These are phyloP conservation scores for Colletotrichum camelliae DNA, from an alignment of 2,329 filamentous ascomycete species.

Conservation along the genomic window DNA sequence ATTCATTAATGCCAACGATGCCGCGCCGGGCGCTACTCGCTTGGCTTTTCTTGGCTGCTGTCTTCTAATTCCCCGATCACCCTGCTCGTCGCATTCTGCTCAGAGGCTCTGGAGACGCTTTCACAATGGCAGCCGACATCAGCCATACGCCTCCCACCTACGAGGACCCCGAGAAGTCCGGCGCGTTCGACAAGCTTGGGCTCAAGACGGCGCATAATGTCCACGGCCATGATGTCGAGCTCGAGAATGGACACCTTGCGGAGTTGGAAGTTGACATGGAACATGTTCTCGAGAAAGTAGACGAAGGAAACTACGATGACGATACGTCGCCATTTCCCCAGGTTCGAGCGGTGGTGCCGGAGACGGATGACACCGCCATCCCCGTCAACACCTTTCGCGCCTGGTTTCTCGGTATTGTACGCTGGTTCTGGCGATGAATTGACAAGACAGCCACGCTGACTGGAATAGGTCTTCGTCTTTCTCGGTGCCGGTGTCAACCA, in stretches of 20 bases:
- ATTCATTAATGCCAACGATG: slow-evolving; percentile 1
- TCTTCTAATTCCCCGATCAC: background rate
- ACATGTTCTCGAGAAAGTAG: background rate
- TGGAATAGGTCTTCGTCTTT: slow-evolving; percentile 24
- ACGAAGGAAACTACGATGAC: slow-evolving; percentile 1
- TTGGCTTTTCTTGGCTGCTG: slow-evolving; percentile 8
- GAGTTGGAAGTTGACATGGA: slow-evolving; percentile 16
- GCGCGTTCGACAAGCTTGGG: background rate
- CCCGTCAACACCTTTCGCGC: slow-evolving; percentile 42
- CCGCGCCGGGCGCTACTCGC: slow-evolving; percentile 18
- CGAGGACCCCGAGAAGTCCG: slow-evolving; percentile 6
- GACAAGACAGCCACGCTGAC: background rate
- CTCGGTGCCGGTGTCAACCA: slow-evolving; percentile 38
- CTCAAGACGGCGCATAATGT: slow-evolving; percentile 9
- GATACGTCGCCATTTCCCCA: slow-evolving; percentile 37
- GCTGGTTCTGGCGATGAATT: background rate
- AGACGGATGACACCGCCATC: slow-evolving; percentile 38
- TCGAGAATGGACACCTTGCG: slow-evolving; percentile 17
- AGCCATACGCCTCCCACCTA: background rate
- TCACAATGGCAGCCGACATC: slow-evolving; percentile 3
- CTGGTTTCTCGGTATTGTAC: slow-evolving; percentile 50
- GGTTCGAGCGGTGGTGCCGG: slow-evolving; percentile 44
- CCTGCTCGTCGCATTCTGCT: background rate
- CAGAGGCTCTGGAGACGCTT: background rate
- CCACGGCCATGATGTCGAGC: slow-evolving; percentile 1